Base-by-base conservation (phyloP, 2,329 filamentous ascomycete genomes). In the Ceratocystis variospora region DNA sequence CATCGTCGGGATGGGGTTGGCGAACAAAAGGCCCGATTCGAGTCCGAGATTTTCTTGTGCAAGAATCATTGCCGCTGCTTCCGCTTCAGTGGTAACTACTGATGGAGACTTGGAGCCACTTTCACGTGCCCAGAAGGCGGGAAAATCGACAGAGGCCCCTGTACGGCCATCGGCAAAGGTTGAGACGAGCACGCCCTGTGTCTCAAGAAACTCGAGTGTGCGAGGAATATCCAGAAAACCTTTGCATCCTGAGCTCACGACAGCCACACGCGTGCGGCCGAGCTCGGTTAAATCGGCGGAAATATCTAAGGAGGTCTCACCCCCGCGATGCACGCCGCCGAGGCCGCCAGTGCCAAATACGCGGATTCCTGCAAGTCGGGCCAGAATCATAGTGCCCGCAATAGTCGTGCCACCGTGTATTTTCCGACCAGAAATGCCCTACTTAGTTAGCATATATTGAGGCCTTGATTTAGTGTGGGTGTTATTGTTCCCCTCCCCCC, bases 241-340 rank as follows among this genome's bases (percentile, higher is more conserved):
- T 77, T 99, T 99, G 77, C 90, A 95, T 15, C 94, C 94, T 70
- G 89, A 90, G 75, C 87, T 89, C 64, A 99, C 80, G 1, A 99
- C 92, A 31, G 92, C 87, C 64, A 99, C 87, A 10, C 89, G 85
- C 6, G 92, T 96, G 67, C 91, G 83, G 17, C 94, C 92, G 63
- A 99, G 83, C 79, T 97, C 94, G 3, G 90, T 96, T 68, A 99
- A 80, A 76, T 99, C 94, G 50, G 94, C 93, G 68, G 93, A 97
- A 69, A 99, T 84, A 74, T 99, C 94, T 86, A 97, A 87, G 6
- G 88, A 89, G 70, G 82, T 82, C 74, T 96, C 87, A 61, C 86
- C 94, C 65, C 90, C 92, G 57, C 92, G 86, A 75, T 99, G 94
- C 28, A 99, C 94, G 68, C 94, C 94, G 66, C 94, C 93, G 3